These are phyloP conservation scores for Sphagnum contortum DNA, from an alignment of 225 moss, liverwort and hornwort species.

Conservation along the genomic window DNA sequence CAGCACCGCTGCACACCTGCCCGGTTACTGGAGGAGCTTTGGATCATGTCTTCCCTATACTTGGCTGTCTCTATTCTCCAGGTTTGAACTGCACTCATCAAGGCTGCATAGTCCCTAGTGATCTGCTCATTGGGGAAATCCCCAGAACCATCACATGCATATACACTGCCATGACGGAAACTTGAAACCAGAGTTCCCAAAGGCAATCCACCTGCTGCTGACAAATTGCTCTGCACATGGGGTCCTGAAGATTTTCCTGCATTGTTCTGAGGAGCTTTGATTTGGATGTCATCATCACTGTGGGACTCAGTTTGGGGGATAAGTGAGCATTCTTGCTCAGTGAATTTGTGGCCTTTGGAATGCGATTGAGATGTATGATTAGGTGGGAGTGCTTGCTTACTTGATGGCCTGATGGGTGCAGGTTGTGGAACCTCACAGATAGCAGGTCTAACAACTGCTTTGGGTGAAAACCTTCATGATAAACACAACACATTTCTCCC, in stretches of 20 bases:
- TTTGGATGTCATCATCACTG: no score
- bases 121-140: background rate
- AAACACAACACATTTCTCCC: background rate
- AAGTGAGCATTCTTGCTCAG: background rate
- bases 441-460: background rate
- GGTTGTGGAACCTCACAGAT: background rate
- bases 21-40: background rate
- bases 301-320: no score
- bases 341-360: background rate
- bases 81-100: slow-evolving; percentile 6
- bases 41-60: background rate
- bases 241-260: no score
- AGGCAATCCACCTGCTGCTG: background rate
- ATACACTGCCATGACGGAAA: slow-evolving; percentile 1
- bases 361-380: background rate
- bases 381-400: background rate
- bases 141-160: slow-evolving; percentile 4
- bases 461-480: slow-evolving; percentile 3
- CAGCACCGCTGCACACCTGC: background rate
- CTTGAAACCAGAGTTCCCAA: slow-evolving; percentile 1
- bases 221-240: no score
- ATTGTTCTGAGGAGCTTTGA: no score
- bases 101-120: background rate
- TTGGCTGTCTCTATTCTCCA: slow-evolving; percentile 7
- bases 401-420: background rate